Conservation (phyloP, 345 rosid species). For the Anastatica hierochuntica region DNA sequence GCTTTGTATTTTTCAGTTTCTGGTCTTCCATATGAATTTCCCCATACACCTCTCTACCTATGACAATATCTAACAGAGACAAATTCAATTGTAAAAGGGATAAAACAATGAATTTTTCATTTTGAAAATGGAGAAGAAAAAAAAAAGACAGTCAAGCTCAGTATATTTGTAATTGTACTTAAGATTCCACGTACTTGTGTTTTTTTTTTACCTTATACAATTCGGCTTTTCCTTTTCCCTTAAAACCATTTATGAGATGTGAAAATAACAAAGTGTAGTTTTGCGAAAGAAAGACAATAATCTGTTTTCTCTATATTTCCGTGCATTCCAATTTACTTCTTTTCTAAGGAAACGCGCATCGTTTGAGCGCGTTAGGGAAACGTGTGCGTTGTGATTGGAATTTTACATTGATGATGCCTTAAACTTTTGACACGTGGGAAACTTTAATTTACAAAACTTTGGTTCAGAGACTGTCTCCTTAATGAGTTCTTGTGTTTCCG, state of each 20-base stretch:
- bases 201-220: background rate
- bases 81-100: background rate
- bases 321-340: constrained; percentile 20
- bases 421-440: background rate
- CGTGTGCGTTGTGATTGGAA: constrained; percentile 9
- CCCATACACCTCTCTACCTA: background rate
- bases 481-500: no score
- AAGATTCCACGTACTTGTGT: no score
- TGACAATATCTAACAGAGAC: background rate
- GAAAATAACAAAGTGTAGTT: no score
- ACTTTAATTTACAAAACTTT: background rate
- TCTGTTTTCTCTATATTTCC: constrained; percentile 9
- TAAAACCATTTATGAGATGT: no score
- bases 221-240: background rate
- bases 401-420: no score
- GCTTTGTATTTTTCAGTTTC: background rate
- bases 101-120: background rate
- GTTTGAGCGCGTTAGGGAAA: background rate
- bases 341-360: background rate
- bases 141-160: constrained; percentile 11
- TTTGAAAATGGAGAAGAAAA: background rate
- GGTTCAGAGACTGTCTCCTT: constrained; percentile 13
- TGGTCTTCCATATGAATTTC: background rate
- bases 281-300: background rate
- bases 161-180: no score